These are phyloP conservation scores for Fraxinus albicans DNA, from an alignment of 305 asterid genomes.

Conservation along the genomic window DNA sequence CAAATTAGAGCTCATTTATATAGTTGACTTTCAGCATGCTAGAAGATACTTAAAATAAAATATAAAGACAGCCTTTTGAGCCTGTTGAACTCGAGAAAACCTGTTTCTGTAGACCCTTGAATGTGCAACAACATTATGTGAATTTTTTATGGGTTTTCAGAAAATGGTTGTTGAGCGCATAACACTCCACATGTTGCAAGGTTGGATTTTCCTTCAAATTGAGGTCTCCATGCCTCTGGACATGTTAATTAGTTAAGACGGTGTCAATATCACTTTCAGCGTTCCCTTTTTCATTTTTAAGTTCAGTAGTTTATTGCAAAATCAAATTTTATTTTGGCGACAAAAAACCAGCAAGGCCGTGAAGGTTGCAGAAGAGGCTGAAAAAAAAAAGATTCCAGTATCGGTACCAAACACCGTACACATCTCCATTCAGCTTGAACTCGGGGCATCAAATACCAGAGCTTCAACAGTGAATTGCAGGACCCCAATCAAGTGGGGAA, in stretches of 20 bases:
- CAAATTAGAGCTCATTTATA: neutral
- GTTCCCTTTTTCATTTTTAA: neutral
- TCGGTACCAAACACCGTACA: conserved; percentile 44
- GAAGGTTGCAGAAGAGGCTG: conserved; percentile 63
- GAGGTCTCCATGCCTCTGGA: conserved; percentile 84
- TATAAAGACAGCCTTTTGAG: neutral
- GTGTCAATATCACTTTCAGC: neutral
- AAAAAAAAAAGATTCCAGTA: conserved; percentile 49
- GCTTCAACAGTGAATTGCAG: conserved; percentile 24
- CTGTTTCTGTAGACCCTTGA: neutral
- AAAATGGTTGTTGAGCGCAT: conserved; percentile 63
- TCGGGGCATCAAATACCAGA: conserved; percentile 57
- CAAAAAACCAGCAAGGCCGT: conserved; percentile 55
- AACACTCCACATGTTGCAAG: conserved; percentile 81
- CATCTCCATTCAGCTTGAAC: conserved; percentile 66
- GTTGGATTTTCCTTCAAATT: conserved; percentile 72
- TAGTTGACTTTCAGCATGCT: neutral
- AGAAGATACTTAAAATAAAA: neutral
- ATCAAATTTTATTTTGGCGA: neutral
- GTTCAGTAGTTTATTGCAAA: neutral
- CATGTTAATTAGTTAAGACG: conserved; percentile 51
- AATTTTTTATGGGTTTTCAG: conserved; percentile 40
- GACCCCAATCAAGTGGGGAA: neutral
- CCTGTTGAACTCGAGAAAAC: neutral
- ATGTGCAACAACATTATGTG: neutral